Evolutionary conservation across 2,329 filamentous ascomycete genomes (phyloP).

Genomic region (Xylariomycetidae sp.): DNA sequence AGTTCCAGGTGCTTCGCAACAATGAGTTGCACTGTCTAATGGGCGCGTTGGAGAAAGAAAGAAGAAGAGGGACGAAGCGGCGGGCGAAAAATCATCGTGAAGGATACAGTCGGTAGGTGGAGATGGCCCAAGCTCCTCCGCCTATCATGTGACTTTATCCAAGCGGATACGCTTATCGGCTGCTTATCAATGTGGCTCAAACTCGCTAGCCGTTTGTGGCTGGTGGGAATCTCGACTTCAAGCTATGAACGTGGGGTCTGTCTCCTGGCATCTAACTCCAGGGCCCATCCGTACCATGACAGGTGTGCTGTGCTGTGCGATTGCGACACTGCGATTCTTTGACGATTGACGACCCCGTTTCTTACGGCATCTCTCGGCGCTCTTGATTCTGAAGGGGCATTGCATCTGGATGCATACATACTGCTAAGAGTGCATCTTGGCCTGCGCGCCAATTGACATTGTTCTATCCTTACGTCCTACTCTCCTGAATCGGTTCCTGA

Average conservation of each 20-base stretch:
- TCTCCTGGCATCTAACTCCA: no score
- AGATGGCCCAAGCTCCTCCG: constrained; percentile 6
- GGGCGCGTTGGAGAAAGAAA: constrained; percentile 59
- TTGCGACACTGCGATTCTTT: no score
- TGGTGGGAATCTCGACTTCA: constrained; percentile 2
- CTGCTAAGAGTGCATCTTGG: constrained; percentile 13
- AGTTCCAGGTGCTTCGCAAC: constrained; percentile 44
- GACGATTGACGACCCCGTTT: no score
- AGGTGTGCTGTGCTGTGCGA: no score
- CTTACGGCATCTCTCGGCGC: no score
- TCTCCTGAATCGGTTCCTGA: constrained; percentile 18
- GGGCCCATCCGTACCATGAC: no score
- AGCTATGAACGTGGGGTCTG: constrained; percentile 15
- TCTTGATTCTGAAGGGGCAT: constrained; percentile 14
- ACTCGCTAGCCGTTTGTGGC: constrained; percentile 13
- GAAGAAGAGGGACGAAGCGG: constrained; percentile 22
- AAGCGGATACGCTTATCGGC: no score
- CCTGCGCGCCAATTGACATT: constrained; percentile 26
- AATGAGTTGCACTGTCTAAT: constrained; percentile 83
- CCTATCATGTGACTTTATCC: constrained; percentile 20
- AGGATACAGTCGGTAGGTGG: constrained; percentile 12
- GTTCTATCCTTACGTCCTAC: constrained; percentile 16
- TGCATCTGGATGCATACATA: constrained; percentile 10
- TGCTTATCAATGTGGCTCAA: no score
- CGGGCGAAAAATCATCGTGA: constrained; percentile 11